Percentiles rank a stretch among this genome's conserved stretches.
These are phyloP conservation scores for Mycena galericulata DNA, from an alignment of 768 basidiomycete species.

Conservation along the genomic window DNA sequence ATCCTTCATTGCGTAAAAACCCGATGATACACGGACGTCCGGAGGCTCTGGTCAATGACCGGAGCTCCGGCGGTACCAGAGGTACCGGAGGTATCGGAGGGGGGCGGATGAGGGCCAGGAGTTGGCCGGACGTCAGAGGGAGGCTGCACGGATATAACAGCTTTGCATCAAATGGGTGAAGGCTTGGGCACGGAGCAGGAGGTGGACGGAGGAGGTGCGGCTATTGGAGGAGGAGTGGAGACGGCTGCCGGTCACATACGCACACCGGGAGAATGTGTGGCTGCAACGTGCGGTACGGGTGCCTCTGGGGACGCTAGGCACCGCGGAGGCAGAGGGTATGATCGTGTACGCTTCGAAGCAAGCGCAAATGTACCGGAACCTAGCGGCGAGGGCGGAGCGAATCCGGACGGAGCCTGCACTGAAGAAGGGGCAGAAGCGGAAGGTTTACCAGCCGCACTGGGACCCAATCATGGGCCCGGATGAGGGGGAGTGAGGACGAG, in stretches of 20 bases:
- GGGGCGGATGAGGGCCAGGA: too few species aligned
- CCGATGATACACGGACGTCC: too few species aligned
- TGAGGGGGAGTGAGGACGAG: neutral
- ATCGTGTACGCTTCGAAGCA: constrained; percentile 9
- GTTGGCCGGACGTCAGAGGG: too few species aligned
- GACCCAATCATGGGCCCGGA: neutral
- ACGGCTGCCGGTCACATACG: constrained; percentile 9
- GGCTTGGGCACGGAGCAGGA: constrained; percentile 2
- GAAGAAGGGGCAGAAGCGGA: neutral
- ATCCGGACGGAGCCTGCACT: constrained; percentile 5
- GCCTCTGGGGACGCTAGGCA: neutral
- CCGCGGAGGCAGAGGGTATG: neutral
- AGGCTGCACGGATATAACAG: too few species aligned
- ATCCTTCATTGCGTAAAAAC: too few species aligned
- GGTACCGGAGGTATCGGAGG: too few species aligned
- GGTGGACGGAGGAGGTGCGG: constrained; percentile 28
- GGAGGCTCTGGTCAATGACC: too few species aligned
- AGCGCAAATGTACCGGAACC: neutral
- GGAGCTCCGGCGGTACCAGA: too few species aligned
- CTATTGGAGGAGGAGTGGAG: constrained; percentile 29
- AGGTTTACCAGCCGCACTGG: neutral
- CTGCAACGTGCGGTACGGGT: neutral
- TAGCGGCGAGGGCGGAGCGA: neutral
- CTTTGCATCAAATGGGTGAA: constrained; percentile 31
- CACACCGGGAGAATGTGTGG: constrained; percentile 19